These are phyloP conservation scores for Rhodotorula sp. DNA, from an alignment of 1,284 basidiomycete genomes.

Conservation along the genomic window DNA sequence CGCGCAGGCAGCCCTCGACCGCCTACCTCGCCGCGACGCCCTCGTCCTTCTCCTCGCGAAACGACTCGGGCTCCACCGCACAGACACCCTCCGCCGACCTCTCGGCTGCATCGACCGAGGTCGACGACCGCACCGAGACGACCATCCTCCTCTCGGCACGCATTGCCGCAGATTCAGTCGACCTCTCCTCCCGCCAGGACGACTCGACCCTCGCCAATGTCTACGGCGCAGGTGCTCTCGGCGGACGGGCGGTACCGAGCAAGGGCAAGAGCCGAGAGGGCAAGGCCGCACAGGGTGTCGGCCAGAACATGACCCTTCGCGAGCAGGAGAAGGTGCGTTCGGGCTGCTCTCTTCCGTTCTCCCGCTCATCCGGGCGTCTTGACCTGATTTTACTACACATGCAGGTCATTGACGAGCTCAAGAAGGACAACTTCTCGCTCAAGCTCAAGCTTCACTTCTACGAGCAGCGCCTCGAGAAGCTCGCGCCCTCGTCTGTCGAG, in stretches of 20 bases:
- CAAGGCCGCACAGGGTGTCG: not conserved
- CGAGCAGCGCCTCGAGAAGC: constrained; percentile 77
- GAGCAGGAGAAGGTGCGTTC: constrained; percentile 85
- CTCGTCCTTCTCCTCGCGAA: not conserved
- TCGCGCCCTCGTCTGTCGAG: constrained; percentile 88
- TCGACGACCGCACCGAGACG: constrained; percentile 9
- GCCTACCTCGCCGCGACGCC: too few species aligned
- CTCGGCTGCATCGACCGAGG: constrained; percentile 1
- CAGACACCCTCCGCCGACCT: not conserved
- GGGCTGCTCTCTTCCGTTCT: not conserved
- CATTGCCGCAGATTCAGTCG: not conserved
- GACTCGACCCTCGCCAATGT: constrained; percentile 2
- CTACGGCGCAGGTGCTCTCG: constrained; percentile 1
- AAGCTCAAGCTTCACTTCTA: constrained; percentile 91
- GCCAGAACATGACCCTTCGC: constrained; percentile 66
- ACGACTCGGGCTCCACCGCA: constrained; percentile 9
- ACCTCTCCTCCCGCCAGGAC: constrained; percentile 2
- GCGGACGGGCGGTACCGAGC: not conserved
- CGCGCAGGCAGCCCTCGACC: not conserved
- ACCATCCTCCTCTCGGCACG: not conserved
- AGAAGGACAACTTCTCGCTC: constrained; percentile 93
- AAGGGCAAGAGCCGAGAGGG: not conserved
- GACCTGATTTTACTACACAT: not conserved
- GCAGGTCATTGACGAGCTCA: constrained; percentile 87
- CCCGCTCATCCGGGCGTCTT: not conserved